Evolutionary conservation across 2,329 filamentous ascomycete genomes (phyloP).

Genomic region (Aspergillus awamori): DNA sequence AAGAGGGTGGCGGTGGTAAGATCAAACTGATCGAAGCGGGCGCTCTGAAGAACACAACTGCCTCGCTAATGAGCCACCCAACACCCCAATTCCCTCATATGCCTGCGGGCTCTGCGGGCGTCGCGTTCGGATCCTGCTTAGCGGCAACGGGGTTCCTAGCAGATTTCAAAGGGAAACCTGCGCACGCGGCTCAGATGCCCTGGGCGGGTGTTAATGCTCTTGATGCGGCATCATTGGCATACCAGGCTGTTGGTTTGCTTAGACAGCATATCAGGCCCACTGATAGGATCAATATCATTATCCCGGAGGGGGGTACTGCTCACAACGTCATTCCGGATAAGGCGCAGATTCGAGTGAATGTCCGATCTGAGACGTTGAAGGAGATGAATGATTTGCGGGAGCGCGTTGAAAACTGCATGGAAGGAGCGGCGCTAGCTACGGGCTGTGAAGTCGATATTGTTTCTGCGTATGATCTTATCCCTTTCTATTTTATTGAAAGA

Average conservation of each 20-base stretch:
- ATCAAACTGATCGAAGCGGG: slow-evolving; percentile 42
- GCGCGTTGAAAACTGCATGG: background rate
- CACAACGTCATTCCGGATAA: slow-evolving; percentile 59
- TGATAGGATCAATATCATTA: slow-evolving; percentile 53
- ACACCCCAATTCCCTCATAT: background rate
- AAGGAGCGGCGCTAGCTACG: slow-evolving; percentile 25
- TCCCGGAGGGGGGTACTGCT: slow-evolving; percentile 53
- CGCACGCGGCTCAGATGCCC: slow-evolving; percentile 56
- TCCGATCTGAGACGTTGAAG: slow-evolving; percentile 5
- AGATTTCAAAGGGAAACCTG: slow-evolving; percentile 51
- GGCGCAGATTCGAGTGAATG: slow-evolving; percentile 35
- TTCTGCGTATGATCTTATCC: background rate
- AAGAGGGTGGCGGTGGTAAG: slow-evolving; percentile 34
- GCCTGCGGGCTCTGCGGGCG: background rate
- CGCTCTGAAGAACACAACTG: slow-evolving; percentile 35
- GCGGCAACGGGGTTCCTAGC: slow-evolving; percentile 28
- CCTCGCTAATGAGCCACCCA: slow-evolving; percentile 43
- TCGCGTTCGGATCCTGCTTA: slow-evolving; percentile 18
- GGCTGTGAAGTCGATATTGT: slow-evolving; percentile 21
- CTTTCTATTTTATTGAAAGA: background rate
- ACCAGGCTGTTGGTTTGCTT: slow-evolving; percentile 49
- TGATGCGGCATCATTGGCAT: slow-evolving; percentile 53
- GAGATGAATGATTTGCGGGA: background rate
- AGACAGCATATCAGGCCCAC: slow-evolving; percentile 57
- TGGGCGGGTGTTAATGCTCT: slow-evolving; percentile 61